Conservation (phyloP, 2,329 filamentous ascomycete genomes). For the Elsinoe arachidis region DNA sequence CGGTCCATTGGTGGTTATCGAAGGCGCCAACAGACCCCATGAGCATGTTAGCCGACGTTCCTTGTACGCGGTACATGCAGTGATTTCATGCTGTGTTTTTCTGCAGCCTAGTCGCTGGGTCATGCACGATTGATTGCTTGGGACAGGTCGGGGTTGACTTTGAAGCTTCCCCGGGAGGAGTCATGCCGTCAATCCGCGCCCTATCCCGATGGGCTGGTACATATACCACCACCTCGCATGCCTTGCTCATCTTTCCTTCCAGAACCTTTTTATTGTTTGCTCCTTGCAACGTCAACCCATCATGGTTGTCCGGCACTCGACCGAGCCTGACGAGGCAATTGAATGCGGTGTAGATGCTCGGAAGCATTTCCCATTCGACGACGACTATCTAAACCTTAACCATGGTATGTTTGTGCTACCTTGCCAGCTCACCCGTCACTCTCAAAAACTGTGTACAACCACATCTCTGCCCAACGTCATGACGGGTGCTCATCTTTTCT, state of each 20-base stretch:
- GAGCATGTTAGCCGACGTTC: not conserved
- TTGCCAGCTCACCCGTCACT: constrained; percentile 8
- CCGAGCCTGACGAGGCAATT: constrained; percentile 15
- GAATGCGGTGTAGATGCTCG: constrained; percentile 36
- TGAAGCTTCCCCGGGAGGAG: not conserved
- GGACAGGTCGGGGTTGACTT: not conserved
- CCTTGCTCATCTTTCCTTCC: not conserved
- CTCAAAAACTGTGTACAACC: not conserved
- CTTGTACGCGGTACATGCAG: constrained; percentile 5
- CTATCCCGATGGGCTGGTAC: not conserved
- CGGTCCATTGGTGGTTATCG: not conserved
- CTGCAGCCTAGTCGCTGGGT: not conserved
- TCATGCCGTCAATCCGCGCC: not conserved
- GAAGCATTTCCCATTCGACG: constrained; percentile 57
- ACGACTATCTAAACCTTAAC: constrained; percentile 65
- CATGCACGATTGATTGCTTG: constrained; percentile 7
- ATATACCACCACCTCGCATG: not conserved
- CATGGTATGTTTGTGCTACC: constrained; percentile 49
- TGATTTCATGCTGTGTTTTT: not conserved
- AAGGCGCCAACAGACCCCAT: not conserved
- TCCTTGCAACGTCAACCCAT: not conserved
- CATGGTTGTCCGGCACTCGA: not conserved
- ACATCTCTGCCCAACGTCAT: constrained; percentile 3
- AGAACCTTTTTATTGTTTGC: not conserved
- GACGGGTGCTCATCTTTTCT: not conserved